Evolutionary conservation across 345 rosid genomes (phyloP), one percentile per base, ranked within the genome.

Genomic region (Capsella bursapastoris): DNA sequence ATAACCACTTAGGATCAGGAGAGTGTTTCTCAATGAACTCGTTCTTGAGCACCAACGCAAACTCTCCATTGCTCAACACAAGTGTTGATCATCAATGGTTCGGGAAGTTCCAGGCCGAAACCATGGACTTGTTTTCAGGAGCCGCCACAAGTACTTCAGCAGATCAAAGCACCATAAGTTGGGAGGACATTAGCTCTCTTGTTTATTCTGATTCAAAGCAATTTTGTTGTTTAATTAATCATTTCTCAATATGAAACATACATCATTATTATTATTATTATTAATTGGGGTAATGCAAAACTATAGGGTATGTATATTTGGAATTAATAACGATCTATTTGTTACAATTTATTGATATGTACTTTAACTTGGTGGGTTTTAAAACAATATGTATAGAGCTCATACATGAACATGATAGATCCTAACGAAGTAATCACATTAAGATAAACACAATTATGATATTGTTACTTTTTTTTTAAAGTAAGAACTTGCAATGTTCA

Each of bases 161-260:
- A 1, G 90, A 85, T 75, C 74, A 75, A 82, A 83, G 86, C 57
- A 74, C 56, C 15, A 75, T 68, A 40, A 80, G 78, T 52, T 86
- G 88, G 89, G 87, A 80, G 49, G 83, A 86, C 51, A 80, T 75
- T 10, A 77, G 71, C 75, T 68, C 84, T 44, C 56, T 84, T 57
- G 73, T 62, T 57, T 82, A 78, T 83, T 80, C 86, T 40, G 78
- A 63, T 81, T 81, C 82, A 81, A 57, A 77, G 75, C 52, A 48
- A 29, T 51, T 58, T 52, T 72, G 63, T 18, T 72, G 18, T 14
- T 63, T 62, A 63, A 52, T 31, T 40, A 29, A 22, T 22, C 25
- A 22, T 22, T 62, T 62, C 7, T 14, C 13, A 71, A 37, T 31
- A 71, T 60, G 67, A 49, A 60, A 50, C 41, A 51, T 50, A 61